These are phyloP conservation scores for Corinectria fuckeliana DNA, from an alignment of 2,329 filamentous ascomycete species.

Conservation along the genomic window DNA sequence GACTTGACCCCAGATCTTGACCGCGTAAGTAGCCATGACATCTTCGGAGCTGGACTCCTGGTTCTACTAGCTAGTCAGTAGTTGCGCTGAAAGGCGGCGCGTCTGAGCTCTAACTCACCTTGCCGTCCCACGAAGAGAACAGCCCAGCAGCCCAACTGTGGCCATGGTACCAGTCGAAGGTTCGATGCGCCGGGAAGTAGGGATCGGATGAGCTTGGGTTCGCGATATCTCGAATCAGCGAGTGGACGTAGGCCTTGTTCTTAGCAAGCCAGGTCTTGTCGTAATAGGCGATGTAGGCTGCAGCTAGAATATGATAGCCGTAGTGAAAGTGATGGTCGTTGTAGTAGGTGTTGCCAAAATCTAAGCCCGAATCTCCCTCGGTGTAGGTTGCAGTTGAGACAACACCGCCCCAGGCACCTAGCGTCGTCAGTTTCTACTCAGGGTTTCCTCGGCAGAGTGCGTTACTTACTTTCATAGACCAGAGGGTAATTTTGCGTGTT, in stretches of 20 bases:
- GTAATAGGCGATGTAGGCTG: conserved; percentile 80
- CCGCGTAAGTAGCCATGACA: conserved; percentile 81
- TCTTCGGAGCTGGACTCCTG: conserved; percentile 93
- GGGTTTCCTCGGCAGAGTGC: not conserved
- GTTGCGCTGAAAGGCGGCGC: too few relatives aligned
- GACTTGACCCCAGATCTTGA: conserved; percentile 93
- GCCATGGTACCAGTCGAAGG: conserved; percentile 93
- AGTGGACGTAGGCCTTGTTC: conserved; percentile 83
- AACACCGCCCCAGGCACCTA: conserved; percentile 77
- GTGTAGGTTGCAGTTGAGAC: conserved; percentile 78
- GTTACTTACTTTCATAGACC: conserved; percentile 64
- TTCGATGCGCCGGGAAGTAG: conserved; percentile 81
- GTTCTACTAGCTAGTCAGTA: conserved; percentile 49
- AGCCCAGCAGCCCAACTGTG: conserved; percentile 92
- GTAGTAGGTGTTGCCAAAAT: conserved; percentile 92
- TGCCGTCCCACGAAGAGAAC: conserved; percentile 74
- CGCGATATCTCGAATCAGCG: conserved; percentile 80
- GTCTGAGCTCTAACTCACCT: conserved; percentile 51
- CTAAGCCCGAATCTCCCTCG: conserved; percentile 71
- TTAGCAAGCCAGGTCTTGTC: conserved; percentile 75
- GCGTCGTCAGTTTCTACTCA: conserved; percentile 8
- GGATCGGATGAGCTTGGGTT: conserved; percentile 76
- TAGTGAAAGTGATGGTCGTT: conserved; percentile 81
- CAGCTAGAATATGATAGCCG: conserved; percentile 88
- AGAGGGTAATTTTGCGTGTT: conserved; percentile 73